phyloP scores from a whole-genome alignment of 2,329 filamentous ascomycete species.

The Didymellaceae sp. region DNA sequence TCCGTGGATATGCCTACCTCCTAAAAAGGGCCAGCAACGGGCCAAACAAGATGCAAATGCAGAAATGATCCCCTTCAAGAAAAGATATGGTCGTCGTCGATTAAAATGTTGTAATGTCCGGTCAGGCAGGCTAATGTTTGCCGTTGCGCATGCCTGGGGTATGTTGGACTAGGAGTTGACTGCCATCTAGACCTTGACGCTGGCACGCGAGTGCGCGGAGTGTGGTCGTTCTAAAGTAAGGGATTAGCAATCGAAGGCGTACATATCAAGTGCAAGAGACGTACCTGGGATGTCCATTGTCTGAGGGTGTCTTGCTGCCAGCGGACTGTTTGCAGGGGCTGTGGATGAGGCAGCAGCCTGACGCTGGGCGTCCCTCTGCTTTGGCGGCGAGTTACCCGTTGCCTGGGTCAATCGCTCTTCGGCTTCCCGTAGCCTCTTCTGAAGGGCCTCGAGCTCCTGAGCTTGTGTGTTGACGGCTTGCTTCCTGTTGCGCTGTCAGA shows the following conservation, averaged over 20 bases:
- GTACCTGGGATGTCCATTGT: constrained; percentile 18
- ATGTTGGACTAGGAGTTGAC: constrained; percentile 9
- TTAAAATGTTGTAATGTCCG: constrained; percentile 17
- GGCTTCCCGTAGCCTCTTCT: constrained; percentile 82
- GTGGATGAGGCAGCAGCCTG: constrained; percentile 31
- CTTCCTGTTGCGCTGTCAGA: constrained; percentile 64
- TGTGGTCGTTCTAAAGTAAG: constrained; percentile 15
- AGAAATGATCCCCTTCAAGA: constrained; percentile 3
- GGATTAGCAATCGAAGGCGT: background rate
- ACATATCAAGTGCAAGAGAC: background rate
- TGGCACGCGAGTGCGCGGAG: constrained; percentile 19
- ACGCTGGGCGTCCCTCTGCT: constrained; percentile 40
- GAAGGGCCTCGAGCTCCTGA: constrained; percentile 83
- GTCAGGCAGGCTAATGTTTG: constrained; percentile 7
- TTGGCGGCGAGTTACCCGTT: constrained; percentile 40
- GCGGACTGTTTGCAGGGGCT: constrained; percentile 28
- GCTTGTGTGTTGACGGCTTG: constrained; percentile 75
- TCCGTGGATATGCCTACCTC: background rate
- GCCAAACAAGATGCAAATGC: constrained; percentile 10
- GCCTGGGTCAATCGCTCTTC: constrained; percentile 71
- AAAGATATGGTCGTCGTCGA: constrained; percentile 16
- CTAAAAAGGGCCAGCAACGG: constrained; percentile 3
- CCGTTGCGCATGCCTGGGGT: constrained; percentile 8
- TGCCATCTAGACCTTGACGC: constrained; percentile 16
- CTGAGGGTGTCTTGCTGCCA: constrained; percentile 21